Evolutionary conservation across 2,329 filamentous ascomycete genomes (phyloP), one percentile per base, ranked within the genome.

Genomic region (Penicillium olsonii): DNA sequence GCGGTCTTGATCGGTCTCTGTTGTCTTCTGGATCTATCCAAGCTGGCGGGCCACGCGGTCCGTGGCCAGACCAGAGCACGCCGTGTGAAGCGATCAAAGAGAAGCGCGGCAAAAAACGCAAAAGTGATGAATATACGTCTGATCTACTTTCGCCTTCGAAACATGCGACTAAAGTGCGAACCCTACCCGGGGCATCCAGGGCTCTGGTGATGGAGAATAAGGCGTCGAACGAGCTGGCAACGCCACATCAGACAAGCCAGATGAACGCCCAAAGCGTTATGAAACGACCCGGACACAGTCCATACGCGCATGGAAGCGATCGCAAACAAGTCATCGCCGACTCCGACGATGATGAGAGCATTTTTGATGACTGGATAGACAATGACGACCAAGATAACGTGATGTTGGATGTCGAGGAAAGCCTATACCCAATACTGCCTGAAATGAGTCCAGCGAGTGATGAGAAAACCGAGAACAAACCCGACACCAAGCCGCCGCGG

Each of bases 51-150:
- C 61, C 75, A 17, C 68, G 63, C 31, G 60, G 60, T 20, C 50
- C 77, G 56, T 78, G 75, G 75, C 68, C 62, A 33, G 74, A 77
- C 57, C 71, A 74, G 33, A 68, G 64, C 46, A 73, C 74, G 12
- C 62, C 62, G 39, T 68, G 71, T 17, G 60, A 62, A 42, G 66
- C 68, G 34, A 70, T 72, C 18, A 22, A 57, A 17, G 60, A 68
- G 17, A 71, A 68, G 44, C 69, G 67, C 54, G 73, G 73, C 5
- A 76, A 72, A 58, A 79, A 78, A 59, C 67, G 76, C 42, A 78
- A 77, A 58, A 78, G 75, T 52, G 70, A 77, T 18, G 76, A 78
- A 50, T 74, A 75, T 47, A 63, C 66, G 31, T 68, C 65, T 5
- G 71, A 74, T 48, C 59, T 72, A 18, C 50, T 62, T 5, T 69